phyloP scores from a whole-genome alignment of 352 stramenopile genomes.

The Peronospora tabacina region DNA sequence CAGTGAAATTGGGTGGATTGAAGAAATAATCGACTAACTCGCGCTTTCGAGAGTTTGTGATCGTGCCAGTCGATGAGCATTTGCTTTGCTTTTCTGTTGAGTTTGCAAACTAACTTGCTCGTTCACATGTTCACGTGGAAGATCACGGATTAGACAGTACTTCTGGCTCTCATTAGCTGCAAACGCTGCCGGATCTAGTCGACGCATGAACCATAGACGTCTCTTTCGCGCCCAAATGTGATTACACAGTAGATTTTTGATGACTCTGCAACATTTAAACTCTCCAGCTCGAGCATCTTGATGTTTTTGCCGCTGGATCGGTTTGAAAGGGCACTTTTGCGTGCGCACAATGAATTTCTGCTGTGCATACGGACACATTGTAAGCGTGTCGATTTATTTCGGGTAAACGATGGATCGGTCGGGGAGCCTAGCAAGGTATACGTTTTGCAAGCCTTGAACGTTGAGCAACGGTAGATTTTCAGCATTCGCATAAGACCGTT shows the following conservation, averaged over 20 bases:
- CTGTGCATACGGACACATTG: constrained; percentile 59
- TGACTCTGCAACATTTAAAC: constrained; percentile 45
- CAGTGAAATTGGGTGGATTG: not conserved
- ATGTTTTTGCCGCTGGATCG: constrained; percentile 56
- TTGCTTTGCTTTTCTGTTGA: constrained; percentile 7
- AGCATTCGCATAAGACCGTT: no score
- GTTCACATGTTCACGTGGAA: constrained; percentile 34
- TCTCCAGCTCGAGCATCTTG: constrained; percentile 54
- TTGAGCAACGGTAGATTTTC: no score
- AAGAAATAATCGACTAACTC: not conserved
- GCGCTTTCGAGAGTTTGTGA: constrained; percentile 14
- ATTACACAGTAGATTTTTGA: constrained; percentile 64
- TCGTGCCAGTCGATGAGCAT: constrained; percentile 25
- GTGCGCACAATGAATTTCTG: constrained; percentile 37
- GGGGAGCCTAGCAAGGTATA: no score
- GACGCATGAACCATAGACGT: constrained; percentile 52
- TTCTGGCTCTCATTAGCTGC: constrained; percentile 41
- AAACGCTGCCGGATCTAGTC: constrained; percentile 49
- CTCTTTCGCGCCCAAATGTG: constrained; percentile 72
- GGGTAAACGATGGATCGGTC: constrained; percentile 63
- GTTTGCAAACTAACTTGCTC: constrained; percentile 41
- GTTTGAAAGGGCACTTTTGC: constrained; percentile 34
- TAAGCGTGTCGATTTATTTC: constrained; percentile 69
- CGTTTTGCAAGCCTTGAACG: no score
- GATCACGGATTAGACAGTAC: constrained; percentile 41